Percentiles rank a stretch among this genome's conserved stretches.
Evolutionary conservation across 306 rosid genomes (phyloP).

Genomic region (Prunus fruticosa): DNA sequence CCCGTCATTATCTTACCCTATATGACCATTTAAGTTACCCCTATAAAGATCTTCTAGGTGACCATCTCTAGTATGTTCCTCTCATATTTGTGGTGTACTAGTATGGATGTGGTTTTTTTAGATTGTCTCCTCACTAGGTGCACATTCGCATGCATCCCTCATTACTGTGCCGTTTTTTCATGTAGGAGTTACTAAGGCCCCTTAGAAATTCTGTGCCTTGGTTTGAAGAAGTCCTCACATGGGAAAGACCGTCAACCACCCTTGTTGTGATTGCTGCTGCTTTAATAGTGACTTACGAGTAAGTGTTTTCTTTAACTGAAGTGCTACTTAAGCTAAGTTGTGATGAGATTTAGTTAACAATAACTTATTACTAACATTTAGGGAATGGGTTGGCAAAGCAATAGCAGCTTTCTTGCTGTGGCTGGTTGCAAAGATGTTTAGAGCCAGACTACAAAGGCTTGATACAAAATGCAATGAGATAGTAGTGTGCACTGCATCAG

Average conservation of each 20-base stretch:
- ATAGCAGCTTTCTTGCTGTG: slow-evolving; percentile 58
- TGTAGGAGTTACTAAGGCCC: slow-evolving; percentile 77
- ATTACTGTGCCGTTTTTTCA: slow-evolving; percentile 12
- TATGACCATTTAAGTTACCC: neutral
- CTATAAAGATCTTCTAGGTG: neutral
- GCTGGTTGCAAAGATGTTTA: slow-evolving; percentile 57
- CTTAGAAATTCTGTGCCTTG: slow-evolving; percentile 36
- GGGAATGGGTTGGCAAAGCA: slow-evolving; percentile 93
- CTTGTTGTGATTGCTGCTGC: slow-evolving; percentile 40
- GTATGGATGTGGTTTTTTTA: neutral
- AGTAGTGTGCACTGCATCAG: slow-evolving; percentile 51
- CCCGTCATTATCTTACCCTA: too few species aligned
- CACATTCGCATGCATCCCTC: neutral
- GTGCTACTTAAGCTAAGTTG: neutral
- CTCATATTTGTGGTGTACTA: neutral
- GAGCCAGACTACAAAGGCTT: slow-evolving; percentile 42
- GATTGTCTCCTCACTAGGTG: too few species aligned
- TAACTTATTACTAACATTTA: slow-evolving; percentile 23
- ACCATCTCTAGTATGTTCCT: neutral
- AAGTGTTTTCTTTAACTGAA: slow-evolving; percentile 15
- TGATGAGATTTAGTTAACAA: slow-evolving; percentile 11
- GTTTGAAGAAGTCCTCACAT: slow-evolving; percentile 53
- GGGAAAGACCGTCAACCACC: slow-evolving; percentile 72
- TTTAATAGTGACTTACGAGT: slow-evolving; percentile 65
- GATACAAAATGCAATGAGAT: slow-evolving; percentile 58